phyloP scores from a whole-genome alignment of 352 stramenopile species.

The Phytopythium montanum region DNA sequence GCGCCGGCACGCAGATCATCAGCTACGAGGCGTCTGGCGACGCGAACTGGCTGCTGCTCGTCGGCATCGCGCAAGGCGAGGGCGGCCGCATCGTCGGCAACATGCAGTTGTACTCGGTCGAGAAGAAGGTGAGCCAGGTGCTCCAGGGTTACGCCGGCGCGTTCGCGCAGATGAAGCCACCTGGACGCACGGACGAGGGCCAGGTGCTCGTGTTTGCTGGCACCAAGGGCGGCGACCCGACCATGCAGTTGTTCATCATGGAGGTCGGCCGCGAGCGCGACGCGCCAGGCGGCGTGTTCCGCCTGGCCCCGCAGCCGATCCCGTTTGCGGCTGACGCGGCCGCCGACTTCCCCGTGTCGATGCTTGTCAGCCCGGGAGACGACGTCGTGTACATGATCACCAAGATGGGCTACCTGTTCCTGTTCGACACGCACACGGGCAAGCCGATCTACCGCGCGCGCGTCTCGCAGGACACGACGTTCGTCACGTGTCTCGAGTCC shows the following conservation, averaged over 20 bases:
- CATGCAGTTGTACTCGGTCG: conserved; percentile 98
- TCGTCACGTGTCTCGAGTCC: conserved; percentile 91
- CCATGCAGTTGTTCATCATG: conserved; percentile 95
- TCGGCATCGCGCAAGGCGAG: conserved; percentile 95
- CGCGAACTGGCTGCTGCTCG: conserved; percentile 98
- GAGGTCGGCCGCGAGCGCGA: conserved; percentile 98
- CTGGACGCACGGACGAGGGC: conserved; percentile 89
- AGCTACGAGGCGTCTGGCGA: conserved; percentile 98
- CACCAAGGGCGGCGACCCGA: conserved; percentile 75
- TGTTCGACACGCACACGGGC: conserved; percentile 98
- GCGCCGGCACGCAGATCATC: conserved; percentile 97
- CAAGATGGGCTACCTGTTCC: conserved; percentile 99
- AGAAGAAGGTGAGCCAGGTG: conserved; percentile 99
- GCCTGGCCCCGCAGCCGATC: conserved; percentile 92
- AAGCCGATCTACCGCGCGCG: conserved; percentile 98
- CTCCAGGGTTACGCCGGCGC: conserved; percentile 96
- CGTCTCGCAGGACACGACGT: conserved; percentile 98
- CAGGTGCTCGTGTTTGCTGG: conserved; percentile 88
- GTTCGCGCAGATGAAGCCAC: conserved; percentile 96
- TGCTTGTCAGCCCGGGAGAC: conserved; percentile 90
- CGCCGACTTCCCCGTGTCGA: conserved; percentile 98
- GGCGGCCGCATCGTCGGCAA: conserved; percentile 94
- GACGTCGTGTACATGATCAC: conserved; percentile 99
- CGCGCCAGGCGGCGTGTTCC: conserved; percentile 93
- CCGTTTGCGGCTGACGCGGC: conserved; percentile 95